Base-by-base conservation (phyloP, 2,329 filamentous ascomycete species). In the Emergomyces orientalis region DNA sequence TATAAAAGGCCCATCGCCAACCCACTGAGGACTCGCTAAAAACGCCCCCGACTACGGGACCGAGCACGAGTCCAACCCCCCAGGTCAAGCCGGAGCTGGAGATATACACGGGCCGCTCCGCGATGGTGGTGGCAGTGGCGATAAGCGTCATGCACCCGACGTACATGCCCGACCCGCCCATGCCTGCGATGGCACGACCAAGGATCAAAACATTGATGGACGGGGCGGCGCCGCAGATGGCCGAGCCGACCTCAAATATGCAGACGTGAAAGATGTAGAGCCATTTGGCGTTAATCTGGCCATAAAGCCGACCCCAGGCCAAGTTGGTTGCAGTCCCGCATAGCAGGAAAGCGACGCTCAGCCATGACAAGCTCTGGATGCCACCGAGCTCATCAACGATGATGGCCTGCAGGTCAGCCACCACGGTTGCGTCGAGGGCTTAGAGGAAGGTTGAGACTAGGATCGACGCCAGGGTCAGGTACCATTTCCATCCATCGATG, bases 1-100 rank as follows among this genome's bases (percentile, higher is more conserved):
- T 79, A 66, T 86, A 86, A 67, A 69, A 64, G 61, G 63, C 76
- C 74, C 73, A 76, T 41, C 72, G 68, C 74, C 74, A 76, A 8
- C 66, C 69, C 13, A 69, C 73, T 11, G 61, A 52, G 47, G 63
- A 67, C 25, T 69, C 67, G 19, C 69, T 63, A 63, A 76, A 75
- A 3, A 67, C 71, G 27, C 75, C 75, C 2, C 76, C 76, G 58
- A 78, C 70, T 60, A 77, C 67, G 0, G 75, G 77, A 4, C 76
- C 76, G 0, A 76, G 66, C 1, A 77, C 68, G 7, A 69, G 71
- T 6, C 76, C 76, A 1, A 71, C 13, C 13, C 75, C 73, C 74
- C 73, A 78, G 39, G 68, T 65, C 17, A 77, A 64, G 2, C 73
- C 75, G n/a, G 69, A 71, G 11, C 22, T 3, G 49, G 49, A 52